These are phyloP conservation scores for Andrographis paniculata DNA, from an alignment of 305 asterid species.

Conservation along the genomic window DNA sequence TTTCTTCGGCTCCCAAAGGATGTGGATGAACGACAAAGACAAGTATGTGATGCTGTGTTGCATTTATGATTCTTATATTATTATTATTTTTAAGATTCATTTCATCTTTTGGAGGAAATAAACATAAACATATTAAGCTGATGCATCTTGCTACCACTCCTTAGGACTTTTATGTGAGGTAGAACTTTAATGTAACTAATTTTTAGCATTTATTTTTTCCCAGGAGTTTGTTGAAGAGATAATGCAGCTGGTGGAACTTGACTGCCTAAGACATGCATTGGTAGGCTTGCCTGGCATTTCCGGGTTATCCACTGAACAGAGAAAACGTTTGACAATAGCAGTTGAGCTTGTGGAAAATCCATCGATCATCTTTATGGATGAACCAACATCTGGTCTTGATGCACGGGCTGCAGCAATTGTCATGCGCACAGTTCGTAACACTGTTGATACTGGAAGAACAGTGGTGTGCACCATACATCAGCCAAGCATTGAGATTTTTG, in stretches of 20 bases:
- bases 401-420: slow-evolving; percentile 96
- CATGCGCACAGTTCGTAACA: slow-evolving; percentile 86
- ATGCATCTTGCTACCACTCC: too few relatives aligned
- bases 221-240: slow-evolving; percentile 93
- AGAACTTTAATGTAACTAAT: too few relatives aligned
- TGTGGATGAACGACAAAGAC: slow-evolving; percentile 48
- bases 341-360: slow-evolving; percentile 96
- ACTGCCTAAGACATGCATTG: slow-evolving; percentile 60
- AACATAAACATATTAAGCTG: too few relatives aligned
- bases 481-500: slow-evolving; percentile 76
- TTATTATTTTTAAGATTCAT: too few relatives aligned
- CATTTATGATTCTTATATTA: too few relatives aligned
- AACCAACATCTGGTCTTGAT: slow-evolving; percentile 92
- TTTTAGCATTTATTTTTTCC: too few relatives aligned
- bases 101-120: too few relatives aligned
- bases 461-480: slow-evolving; percentile 3
- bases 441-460: slow-evolving; percentile 75
- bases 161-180: too few relatives aligned
- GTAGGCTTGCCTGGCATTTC: slow-evolving; percentile 82
- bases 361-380: slow-evolving; percentile 88
- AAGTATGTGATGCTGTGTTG: too few relatives aligned
- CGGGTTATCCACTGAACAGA: slow-evolving; percentile 87
- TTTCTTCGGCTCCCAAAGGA: slow-evolving; percentile 75
- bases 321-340: slow-evolving; percentile 86
- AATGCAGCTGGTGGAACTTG: slow-evolving; percentile 77